A percentile compares a stretch with the other conserved stretches of the same genome.
phyloP scores from a whole-genome alignment of 352 stramenopile genomes.

The Phytophthora citricola region DNA sequence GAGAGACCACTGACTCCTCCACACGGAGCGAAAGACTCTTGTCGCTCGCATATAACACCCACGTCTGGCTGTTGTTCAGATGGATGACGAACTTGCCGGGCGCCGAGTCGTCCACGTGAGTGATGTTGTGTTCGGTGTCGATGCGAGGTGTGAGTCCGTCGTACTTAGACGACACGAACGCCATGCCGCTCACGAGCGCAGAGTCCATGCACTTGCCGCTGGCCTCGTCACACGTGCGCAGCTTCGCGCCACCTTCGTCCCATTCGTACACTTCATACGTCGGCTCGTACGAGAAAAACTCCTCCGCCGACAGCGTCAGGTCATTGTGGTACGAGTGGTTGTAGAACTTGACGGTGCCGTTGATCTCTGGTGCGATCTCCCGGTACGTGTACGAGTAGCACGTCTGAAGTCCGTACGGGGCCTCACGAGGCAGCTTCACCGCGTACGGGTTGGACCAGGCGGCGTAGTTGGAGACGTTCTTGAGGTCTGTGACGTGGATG shows the following conservation, averaged over 20 bases:
- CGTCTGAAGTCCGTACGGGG: constrained; percentile 58
- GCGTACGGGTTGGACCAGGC: constrained; percentile 78
- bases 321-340: constrained; percentile 70
- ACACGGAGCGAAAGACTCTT: constrained; percentile 48
- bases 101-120: constrained; percentile 40
- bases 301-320: constrained; percentile 63
- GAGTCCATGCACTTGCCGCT: constrained; percentile 59
- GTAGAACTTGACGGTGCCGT: constrained; percentile 67
- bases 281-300: constrained; percentile 56
- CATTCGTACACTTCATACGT: constrained; percentile 73
- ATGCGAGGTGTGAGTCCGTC: constrained; percentile 59
- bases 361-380: constrained; percentile 44
- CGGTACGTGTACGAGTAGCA: constrained; percentile 76
- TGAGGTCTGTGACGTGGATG: constrained; percentile 57
- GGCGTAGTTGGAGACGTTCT: constrained; percentile 52
- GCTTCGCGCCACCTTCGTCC: constrained; percentile 64
- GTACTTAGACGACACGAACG: constrained; percentile 73
- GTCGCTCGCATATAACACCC: constrained; percentile 73
- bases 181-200: constrained; percentile 73
- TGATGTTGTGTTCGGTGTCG: constrained; percentile 58
- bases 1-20: constrained; percentile 44
- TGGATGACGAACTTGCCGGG: constrained; percentile 65
- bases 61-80: constrained; percentile 75
- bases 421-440: constrained; percentile 52
- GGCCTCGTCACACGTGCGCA: constrained; percentile 55